Evolutionary conservation across 1,284 basidiomycete species (phyloP), one percentile per base, ranked within the genome.

Genomic region (Leccinum variabile): DNA sequence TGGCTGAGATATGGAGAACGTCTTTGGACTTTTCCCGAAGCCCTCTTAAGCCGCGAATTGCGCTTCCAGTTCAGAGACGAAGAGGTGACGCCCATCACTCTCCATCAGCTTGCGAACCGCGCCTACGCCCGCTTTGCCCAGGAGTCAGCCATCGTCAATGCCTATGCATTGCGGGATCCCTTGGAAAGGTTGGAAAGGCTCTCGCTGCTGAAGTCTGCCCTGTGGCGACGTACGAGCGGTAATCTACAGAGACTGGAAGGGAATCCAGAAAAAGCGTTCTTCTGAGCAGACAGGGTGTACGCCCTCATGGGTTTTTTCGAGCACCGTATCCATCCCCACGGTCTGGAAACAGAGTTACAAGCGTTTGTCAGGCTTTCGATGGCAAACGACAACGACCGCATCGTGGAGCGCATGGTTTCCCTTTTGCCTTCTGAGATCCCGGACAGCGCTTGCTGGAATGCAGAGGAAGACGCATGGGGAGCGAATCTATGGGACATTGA

Each of bases 291-390:
- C 18, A 70, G 61, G 28, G 73, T 75, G 25, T 72, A 72, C 7
- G 65, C 69, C 7, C 62, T 75, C 1, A 74, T 72, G 73, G 65
- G 65, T 3, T 73, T 75, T 54, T 72, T 75, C 25, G 63, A 70
- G 5, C 72, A 72, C 57, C 72, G 63, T 0, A 73, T 74, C 52
- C 49, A 62, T 16, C 73, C 69, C 11, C 54, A 72, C n/a, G 22
- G 44, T 25, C 7, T 46, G 33, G 70, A 71, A 30, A 72, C 64
- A 9, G 62, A 70, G 28, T 3, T 70, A 22, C 72, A 73, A 57
- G 70, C 72, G 3, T 63, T 71, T 5, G 69, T 59, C 1, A 61
- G 70, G 35, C 60, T 71, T 4, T 71, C 73, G 3, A 72, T 74
- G 70, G 70, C 63, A 0, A 72, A 75, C 13, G 70, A 72, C 52